Evolutionary conservation across 2,329 filamentous ascomycete genomes (phyloP).

Genomic region (Aspergillus melleus): DNA sequence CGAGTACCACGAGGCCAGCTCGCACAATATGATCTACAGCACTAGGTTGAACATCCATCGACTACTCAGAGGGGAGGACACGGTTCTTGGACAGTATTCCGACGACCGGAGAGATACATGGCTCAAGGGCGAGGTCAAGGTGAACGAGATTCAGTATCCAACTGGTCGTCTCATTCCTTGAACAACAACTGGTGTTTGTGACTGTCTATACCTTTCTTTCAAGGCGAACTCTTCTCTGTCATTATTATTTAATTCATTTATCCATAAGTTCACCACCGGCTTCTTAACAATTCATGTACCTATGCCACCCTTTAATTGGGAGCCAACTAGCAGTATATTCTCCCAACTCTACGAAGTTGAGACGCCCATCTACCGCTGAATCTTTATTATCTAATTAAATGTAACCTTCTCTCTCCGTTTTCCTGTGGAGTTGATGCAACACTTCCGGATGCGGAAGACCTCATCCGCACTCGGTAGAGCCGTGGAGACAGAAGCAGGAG

Average conservation of each 20-base stretch:
- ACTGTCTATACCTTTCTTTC: neutral
- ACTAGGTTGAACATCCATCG: slow-evolving; percentile 26
- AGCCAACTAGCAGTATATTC: neutral
- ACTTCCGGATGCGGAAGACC: neutral
- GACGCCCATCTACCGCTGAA: too few species aligned
- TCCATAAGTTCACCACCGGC: neutral
- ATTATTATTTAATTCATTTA: neutral
- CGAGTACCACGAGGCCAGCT: slow-evolving; percentile 15
- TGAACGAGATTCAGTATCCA: slow-evolving; percentile 22
- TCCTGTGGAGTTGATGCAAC: neutral
- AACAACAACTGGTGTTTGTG: neutral
- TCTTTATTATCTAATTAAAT: neutral
- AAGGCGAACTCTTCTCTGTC: neutral
- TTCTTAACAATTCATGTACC: too few species aligned
- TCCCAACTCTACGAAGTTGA: neutral
- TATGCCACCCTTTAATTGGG: too few species aligned
- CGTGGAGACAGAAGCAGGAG: neutral
- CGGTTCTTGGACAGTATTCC: slow-evolving; percentile 22
- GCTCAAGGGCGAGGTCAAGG: slow-evolving; percentile 18
- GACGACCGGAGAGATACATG: slow-evolving; percentile 16
- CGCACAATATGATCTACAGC: slow-evolving; percentile 27
- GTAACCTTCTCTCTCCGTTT: neutral
- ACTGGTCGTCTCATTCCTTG: slow-evolving; percentile 18
- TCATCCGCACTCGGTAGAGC: neutral
- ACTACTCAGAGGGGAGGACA: slow-evolving; percentile 19